These are phyloP conservation scores for Camelina laxa DNA, from an alignment of 345 rosid genomes.

Conservation along the genomic window DNA sequence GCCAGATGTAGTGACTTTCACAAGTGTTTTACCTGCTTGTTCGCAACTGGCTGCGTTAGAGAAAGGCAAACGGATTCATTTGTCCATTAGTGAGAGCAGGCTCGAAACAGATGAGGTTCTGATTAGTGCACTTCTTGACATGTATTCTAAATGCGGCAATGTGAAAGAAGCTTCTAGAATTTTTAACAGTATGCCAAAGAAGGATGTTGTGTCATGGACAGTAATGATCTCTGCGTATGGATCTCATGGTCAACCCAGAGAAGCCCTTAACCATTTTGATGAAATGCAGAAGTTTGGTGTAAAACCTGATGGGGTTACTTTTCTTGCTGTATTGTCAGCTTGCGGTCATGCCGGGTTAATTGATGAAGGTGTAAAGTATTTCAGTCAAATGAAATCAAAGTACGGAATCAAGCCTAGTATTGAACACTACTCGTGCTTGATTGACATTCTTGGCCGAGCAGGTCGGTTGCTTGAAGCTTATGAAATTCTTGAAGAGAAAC, in stretches of 20 bases:
- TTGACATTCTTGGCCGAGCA: constrained; percentile 77
- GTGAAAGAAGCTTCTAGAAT: constrained; percentile 58
- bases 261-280: constrained; percentile 60
- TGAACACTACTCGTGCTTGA: constrained; percentile 77
- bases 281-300: constrained; percentile 55
- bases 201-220: constrained; percentile 74
- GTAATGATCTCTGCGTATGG: constrained; percentile 79
- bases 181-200: constrained; percentile 53
- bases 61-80: constrained; percentile 71
- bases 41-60: constrained; percentile 67
- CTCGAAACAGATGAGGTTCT: constrained; percentile 55
- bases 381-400: constrained; percentile 51
- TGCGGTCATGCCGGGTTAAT: constrained; percentile 74
- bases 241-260: constrained; percentile 62
- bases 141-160: constrained; percentile 90
- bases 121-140: constrained; percentile 78
- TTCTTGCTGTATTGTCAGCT: constrained; percentile 71
- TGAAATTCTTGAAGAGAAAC: constrained; percentile 47
- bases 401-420: constrained; percentile 51
- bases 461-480: constrained; percentile 73
- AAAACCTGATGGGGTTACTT: constrained; percentile 64
- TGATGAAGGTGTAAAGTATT: constrained; percentile 57
- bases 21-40: constrained; percentile 67
- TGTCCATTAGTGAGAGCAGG: constrained; percentile 38
- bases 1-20: constrained; percentile 67